phyloP scores from a whole-genome alignment of 2,329 filamentous ascomycete genomes.

The Purpureocillium lavendulum region DNA sequence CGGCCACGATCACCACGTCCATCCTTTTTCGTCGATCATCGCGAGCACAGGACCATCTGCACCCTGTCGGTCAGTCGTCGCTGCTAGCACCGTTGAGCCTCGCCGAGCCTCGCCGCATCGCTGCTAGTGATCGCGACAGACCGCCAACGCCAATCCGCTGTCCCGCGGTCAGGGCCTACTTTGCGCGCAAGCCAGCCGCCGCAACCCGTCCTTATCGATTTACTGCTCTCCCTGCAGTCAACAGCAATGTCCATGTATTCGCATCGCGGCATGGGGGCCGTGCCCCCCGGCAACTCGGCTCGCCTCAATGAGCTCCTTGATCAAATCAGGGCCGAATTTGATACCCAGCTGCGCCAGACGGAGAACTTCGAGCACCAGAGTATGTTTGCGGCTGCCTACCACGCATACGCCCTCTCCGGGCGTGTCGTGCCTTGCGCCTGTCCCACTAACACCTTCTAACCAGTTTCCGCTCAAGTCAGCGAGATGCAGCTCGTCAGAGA shows the following conservation, averaged over 20 bases:
- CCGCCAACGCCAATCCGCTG: not conserved
- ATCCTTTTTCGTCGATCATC: not conserved
- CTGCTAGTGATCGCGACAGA: not conserved
- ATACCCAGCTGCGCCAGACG: constrained; percentile 69
- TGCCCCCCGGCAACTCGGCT: constrained; percentile 47
- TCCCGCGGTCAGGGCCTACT: not conserved
- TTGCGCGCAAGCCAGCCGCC: not conserved
- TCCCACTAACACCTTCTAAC: constrained; percentile 3
- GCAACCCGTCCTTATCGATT: not conserved
- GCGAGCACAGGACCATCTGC: too few relatives aligned
- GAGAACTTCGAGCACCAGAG: constrained; percentile 90
- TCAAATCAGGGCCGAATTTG: constrained; percentile 83
- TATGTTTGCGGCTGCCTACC: constrained; percentile 41
- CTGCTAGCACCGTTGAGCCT: not conserved
- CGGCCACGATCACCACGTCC: too few relatives aligned
- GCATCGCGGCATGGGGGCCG: constrained; percentile 73
- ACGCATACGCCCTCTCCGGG: not conserved
- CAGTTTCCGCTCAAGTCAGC: constrained; percentile 83
- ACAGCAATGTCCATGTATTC: constrained; percentile 71
- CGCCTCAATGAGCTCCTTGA: constrained; percentile 90
- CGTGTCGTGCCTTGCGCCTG: too few relatives aligned
- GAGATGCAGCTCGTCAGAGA: constrained; percentile 92
- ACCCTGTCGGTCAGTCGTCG: not conserved
- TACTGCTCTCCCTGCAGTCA: not conserved
- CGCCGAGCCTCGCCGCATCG: not conserved